Evolutionary conservation across 2,329 filamentous ascomycete genomes (phyloP).

Genomic region (Phialocephala sp.): DNA sequence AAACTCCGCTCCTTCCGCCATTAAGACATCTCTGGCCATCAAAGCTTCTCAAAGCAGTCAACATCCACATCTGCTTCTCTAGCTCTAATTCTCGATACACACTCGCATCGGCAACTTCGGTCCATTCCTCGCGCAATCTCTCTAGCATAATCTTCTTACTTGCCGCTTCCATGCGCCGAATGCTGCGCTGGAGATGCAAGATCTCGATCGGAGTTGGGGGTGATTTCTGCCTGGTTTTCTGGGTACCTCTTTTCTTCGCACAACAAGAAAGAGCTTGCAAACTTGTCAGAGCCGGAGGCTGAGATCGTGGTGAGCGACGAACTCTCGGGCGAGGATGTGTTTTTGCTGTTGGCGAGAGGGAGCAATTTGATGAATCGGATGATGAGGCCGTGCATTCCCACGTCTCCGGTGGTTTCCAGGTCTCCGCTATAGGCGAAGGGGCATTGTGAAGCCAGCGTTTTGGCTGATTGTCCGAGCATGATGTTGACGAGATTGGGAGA

Average conservation of each 20-base stretch:
- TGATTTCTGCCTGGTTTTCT: conserved; percentile 1
- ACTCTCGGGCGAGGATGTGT: neutral
- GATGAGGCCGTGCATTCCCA: conserved; percentile 25
- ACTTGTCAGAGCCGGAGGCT: neutral
- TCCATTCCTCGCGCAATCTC: conserved; percentile 59
- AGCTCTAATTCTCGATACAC: conserved; percentile 58
- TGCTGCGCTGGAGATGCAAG: conserved; percentile 56
- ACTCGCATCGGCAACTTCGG: conserved; percentile 50
- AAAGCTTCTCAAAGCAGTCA: conserved; percentile 54
- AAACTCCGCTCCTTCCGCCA: neutral
- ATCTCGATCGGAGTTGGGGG: conserved; percentile 12
- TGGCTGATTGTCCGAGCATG: neutral
- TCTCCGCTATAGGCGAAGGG: neutral
- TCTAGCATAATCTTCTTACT: conserved; percentile 57
- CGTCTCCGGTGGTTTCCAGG: conserved; percentile 37
- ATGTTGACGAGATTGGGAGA: neutral
- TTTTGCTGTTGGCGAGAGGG: neutral
- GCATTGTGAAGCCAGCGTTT: neutral
- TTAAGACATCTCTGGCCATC: neutral
- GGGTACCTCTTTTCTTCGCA: neutral
- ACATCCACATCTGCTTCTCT: conserved; percentile 66
- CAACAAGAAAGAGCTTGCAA: neutral
- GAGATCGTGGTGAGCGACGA: neutral
- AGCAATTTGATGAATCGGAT: conserved; percentile 1
- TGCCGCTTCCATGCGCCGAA: conserved; percentile 60